Evolutionary conservation across 2,329 filamentous ascomycete species (phyloP), one percentile per base, ranked within the genome.

Genomic region (Sporothrix humicola): DNA sequence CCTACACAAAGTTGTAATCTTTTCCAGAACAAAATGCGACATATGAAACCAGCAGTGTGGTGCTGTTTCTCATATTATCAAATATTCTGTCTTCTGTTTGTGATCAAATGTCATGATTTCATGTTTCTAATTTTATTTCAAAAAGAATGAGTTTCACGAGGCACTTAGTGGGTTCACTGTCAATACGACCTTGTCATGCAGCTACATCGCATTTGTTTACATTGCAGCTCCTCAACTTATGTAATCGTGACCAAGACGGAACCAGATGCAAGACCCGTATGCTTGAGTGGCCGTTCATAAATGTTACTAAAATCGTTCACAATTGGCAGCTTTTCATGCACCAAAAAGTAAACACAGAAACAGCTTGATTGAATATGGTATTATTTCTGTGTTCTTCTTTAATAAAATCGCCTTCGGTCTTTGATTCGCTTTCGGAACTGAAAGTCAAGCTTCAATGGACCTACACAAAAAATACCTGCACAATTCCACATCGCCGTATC

Each of bases 131-230:
- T 56, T 20, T n/a, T 48, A 7, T 6, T 44, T 26, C 23, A 26
- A 5, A 63, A 42, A 23, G n/a, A n/a, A 65, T 46, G n/a, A 26
- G 23, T n/a, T 23, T 20, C 52, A 23, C 52, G n/a, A 10, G 23
- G 23, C 2, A 26, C 23, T n/a, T 3, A 7, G 20, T 26, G 9
- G n/a, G 10, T 23, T 26, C n/a, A 63, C n/a, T 31, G 31, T 42
- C 58, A 63, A 63, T 42, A n/a, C 15, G 2, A 44, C 58, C 17
- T 44, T n/a, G 20, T 63, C 56, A 59, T 59, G 56, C 56, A 59
- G 12, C 13, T 9, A 10, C 26, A 61, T 13, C 6, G 8, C 31
- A 7, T 63, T 63, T n/a, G 15, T 20, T 44, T 63, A 42, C 31
- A n/a, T 20, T 20, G 17, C 31, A 42, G 31, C 15, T 44, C 13